Base-by-base conservation (phyloP, 2,329 filamentous ascomycete genomes). In the Drechslerella dactyloides region DNA sequence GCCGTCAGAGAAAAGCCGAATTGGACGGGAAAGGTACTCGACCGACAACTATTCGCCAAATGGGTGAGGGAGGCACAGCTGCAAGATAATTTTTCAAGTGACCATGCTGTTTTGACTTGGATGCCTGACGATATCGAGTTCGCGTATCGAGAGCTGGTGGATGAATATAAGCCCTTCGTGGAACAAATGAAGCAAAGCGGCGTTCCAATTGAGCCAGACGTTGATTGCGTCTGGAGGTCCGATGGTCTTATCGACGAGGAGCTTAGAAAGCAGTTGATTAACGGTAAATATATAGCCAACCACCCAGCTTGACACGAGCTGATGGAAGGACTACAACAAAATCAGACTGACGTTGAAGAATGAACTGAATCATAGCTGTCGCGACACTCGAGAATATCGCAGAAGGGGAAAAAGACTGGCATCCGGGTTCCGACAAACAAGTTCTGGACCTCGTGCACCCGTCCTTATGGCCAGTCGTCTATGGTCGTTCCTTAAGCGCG, bases 381-480 rank as follows among this genome's bases (percentile, higher is more conserved):
- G 76, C 77, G 0, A 76, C 76, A 0, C 79, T 90, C 1, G 83
- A 88, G 68, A 77, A 83, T n/a, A 80, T 84, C 0, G 82, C 83
- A 0, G 82, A 84, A 5, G 59, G 79, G 0, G 55, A 80, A 37
- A 83, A 84, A 72, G 87, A 89, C 77, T 90, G 84, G 82, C 85
- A 89, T 77, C 87, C 87, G 0, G 80, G 82, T 1, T 86, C 84
- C 0, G 79, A 85, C 27, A 78, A 80, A 0, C 83, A 82, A 68
- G 86, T 90, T 1, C 81, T 87, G 0, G 84, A 90, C 76, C 79
- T 89, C 1, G 82, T 89, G 2, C 83, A 89, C 74, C 86, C 87
- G 0, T 89, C 86, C 0, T 80, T 89, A 6, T 89, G 83, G 74
- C 86, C 87, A 0, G 78, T 89, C 0, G 76, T 85, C 0, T 86